Conservation (phyloP, 345 rosid species). For the Anacardium occidentale region DNA sequence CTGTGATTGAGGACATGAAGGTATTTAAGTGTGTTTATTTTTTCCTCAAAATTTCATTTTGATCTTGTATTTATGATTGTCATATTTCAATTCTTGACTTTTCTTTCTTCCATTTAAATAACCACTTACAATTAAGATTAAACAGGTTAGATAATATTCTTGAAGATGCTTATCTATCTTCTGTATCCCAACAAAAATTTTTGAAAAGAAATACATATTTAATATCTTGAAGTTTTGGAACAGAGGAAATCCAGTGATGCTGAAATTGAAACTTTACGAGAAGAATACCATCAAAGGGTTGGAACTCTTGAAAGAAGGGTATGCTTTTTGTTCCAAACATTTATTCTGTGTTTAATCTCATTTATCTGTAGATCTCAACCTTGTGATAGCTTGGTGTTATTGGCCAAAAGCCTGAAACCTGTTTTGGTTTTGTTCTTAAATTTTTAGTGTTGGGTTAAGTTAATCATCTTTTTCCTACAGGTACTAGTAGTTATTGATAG, state of each 20-base stretch:
- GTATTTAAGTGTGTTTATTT: conserved; percentile 38
- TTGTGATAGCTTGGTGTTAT: not conserved
- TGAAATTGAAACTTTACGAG: conserved; percentile 92
- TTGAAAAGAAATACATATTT: not conserved
- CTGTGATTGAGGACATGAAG: conserved; percentile 80
- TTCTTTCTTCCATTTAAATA: not conserved
- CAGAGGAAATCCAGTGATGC: conserved; percentile 91
- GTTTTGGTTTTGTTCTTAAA: not conserved
- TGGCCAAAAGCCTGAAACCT: not conserved
- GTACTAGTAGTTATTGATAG: not conserved
- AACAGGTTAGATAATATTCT: not conserved
- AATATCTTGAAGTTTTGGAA: conserved; percentile 31
- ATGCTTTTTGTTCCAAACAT: not conserved
- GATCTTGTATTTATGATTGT: not conserved
- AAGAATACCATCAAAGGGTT: conserved; percentile 97
- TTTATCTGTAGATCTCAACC: not conserved
- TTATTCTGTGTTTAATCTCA: conserved; percentile 5
- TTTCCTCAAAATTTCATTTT: not conserved
- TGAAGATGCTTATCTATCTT: conserved; percentile 1
- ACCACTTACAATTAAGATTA: not conserved
- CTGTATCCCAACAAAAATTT: not conserved
- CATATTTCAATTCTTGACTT: not conserved
- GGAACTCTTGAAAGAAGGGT: conserved; percentile 96
- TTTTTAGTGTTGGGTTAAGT: not conserved
- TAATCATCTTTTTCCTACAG: not conserved